phyloP scores from a whole-genome alignment of 768 basidiomycete genomes.

The Rossbeevera mucosa region DNA sequence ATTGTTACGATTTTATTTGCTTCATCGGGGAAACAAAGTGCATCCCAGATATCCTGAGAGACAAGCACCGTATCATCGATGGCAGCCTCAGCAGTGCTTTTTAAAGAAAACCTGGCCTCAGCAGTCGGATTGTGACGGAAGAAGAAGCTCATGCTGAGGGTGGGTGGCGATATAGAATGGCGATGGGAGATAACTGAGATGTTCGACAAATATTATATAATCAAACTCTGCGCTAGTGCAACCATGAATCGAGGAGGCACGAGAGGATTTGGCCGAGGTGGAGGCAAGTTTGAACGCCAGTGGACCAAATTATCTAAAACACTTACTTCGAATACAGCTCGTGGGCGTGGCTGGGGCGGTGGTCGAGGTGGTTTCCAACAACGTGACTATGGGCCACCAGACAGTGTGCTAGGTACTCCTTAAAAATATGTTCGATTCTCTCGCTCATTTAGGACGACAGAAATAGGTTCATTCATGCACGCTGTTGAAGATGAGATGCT shows the following conservation, averaged over 20 bases:
- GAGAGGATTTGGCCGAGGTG: constrained; percentile 54
- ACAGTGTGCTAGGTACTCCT: constrained; percentile 61
- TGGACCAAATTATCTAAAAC: not conserved
- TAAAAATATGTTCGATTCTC: not conserved
- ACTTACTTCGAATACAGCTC: constrained; percentile 32
- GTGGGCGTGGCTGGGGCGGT: constrained; percentile 63
- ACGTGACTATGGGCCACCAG: constrained; percentile 74
- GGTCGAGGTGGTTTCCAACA: constrained; percentile 70
- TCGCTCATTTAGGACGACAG: constrained; percentile 38
- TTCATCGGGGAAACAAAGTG: constrained; percentile 16
- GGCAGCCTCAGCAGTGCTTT: constrained; percentile 1
- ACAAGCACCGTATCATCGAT: constrained; percentile 29
- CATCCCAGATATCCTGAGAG: constrained; percentile 31
- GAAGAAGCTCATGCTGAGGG: constrained; percentile 33
- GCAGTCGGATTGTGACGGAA: constrained; percentile 25
- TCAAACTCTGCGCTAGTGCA: not conserved
- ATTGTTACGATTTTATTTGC: constrained; percentile 21
- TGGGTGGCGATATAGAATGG: no score
- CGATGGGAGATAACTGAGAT: not conserved
- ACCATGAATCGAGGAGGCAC: constrained; percentile 50
- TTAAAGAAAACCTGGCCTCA: constrained; percentile 28
- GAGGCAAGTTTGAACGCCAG: constrained; percentile 32
- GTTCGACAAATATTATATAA: constrained; percentile 22
- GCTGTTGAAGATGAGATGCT: constrained; percentile 99
- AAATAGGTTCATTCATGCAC: constrained; percentile 89